These are phyloP conservation scores for Microsporum canis DNA, from an alignment of 2,329 filamentous ascomycete genomes.

Conservation along the genomic window DNA sequence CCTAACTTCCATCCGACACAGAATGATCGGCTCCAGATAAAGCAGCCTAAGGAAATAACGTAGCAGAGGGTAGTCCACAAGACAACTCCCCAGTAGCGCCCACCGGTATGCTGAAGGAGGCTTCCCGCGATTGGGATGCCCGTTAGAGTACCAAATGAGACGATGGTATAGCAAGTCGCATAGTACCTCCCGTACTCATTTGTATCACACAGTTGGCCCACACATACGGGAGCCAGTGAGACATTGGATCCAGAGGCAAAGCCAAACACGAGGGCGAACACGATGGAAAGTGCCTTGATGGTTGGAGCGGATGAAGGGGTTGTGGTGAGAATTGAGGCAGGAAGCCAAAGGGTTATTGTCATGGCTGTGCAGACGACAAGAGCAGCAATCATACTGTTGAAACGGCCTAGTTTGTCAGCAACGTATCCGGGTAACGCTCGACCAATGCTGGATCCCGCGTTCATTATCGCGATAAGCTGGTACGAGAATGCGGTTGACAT, in stretches of 20 bases:
- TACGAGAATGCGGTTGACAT: not conserved
- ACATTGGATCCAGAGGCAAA: conserved; percentile 22
- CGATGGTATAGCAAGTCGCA: conserved; percentile 20
- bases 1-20: conserved; percentile 3
- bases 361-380: conserved; percentile 36
- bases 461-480: not conserved
- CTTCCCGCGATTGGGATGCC: conserved; percentile 21
- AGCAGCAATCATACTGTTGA: conserved; percentile 44
- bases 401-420: conserved; percentile 44
- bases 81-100: conserved; percentile 9
- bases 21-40: conserved; percentile 2
- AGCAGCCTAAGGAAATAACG: not conserved
- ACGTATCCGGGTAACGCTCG: conserved; percentile 44
- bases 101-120: conserved; percentile 13
- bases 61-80: conserved; percentile 4
- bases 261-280: conserved; percentile 18
- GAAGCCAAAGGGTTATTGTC: conserved; percentile 46
- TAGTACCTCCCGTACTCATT: conserved; percentile 21
- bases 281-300: conserved; percentile 36
- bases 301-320: conserved; percentile 20
- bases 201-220: conserved; percentile 22
- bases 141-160: conserved; percentile 17
- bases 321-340: conserved; percentile 21
- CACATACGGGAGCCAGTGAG: conserved; percentile 23
- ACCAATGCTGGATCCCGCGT: conserved; percentile 22